Evolutionary conservation across 805 yeast species (phyloP).

Genomic region (Jamesozyma jinghongensis): DNA sequence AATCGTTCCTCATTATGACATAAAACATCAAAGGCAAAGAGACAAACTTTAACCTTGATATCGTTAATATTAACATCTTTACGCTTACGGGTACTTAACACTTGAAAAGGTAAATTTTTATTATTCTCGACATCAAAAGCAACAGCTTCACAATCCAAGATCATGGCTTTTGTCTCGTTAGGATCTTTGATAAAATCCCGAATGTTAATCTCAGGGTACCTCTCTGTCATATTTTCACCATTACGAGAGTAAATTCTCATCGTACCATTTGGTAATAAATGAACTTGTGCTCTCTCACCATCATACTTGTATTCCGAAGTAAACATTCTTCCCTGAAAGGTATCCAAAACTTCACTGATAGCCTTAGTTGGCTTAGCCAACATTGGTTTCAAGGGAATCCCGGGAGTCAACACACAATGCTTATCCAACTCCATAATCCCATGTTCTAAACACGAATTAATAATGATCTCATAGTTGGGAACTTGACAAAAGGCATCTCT

Average conservation of each 20-base stretch:
- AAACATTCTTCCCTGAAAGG: slow-evolving; percentile 75
- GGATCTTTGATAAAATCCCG: slow-evolving; percentile 43
- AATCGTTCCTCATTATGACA: slow-evolving; percentile 65
- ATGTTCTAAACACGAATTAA: slow-evolving; percentile 50
- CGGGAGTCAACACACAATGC: slow-evolving; percentile 73
- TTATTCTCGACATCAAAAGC: slow-evolving; percentile 80
- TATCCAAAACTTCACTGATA: slow-evolving; percentile 81
- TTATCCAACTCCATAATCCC: slow-evolving; percentile 62
- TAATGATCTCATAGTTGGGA: slow-evolving; percentile 81
- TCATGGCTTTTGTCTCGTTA: slow-evolving; percentile 43
- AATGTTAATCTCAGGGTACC: slow-evolving; percentile 86
- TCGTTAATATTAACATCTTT: slow-evolving; percentile 84
- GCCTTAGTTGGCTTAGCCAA: slow-evolving; percentile 95
- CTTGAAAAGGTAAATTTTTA: slow-evolving; percentile 90
- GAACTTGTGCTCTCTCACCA: slow-evolving; percentile 96
- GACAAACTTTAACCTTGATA: slow-evolving; percentile 82
- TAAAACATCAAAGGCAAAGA: slow-evolving; percentile 84
- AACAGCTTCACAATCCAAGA: slow-evolving; percentile 93
- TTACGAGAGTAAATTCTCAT: slow-evolving; percentile 83
- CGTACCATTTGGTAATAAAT: slow-evolving; percentile 53
- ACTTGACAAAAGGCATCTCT: slow-evolving; percentile 82
- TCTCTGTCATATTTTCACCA: slow-evolving; percentile 92
- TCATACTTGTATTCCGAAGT: slow-evolving; percentile 97
- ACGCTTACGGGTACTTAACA: slow-evolving; percentile 84
- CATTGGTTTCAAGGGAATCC: slow-evolving; percentile 95